Evolutionary conservation across 2,329 filamentous ascomycete species (phyloP).

Genomic region (Aureobasidium melanogenum): DNA sequence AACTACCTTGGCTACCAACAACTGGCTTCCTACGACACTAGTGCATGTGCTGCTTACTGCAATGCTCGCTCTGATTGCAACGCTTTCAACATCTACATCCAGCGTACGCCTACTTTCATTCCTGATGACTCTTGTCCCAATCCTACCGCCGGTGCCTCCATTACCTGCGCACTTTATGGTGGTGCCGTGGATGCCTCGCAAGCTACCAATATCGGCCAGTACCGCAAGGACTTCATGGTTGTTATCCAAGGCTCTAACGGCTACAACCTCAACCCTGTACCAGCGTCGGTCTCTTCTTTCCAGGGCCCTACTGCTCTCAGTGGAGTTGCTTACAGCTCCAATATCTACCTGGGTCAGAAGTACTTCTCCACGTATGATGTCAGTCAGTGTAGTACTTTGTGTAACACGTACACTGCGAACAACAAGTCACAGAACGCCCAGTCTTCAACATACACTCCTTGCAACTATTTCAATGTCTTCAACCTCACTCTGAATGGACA

Average conservation of each 20-base stretch:
- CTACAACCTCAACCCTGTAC: slow-evolving; percentile 13
- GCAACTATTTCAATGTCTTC: slow-evolving; percentile 16
- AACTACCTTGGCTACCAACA: slow-evolving; percentile 15
- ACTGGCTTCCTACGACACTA: slow-evolving; percentile 12
- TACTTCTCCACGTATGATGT: slow-evolving; percentile 11
- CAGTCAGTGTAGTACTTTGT: slow-evolving; percentile 8
- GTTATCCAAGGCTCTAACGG: slow-evolving; percentile 18
- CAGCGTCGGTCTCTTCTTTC: slow-evolving; percentile 11
- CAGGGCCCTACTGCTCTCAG: slow-evolving; percentile 11
- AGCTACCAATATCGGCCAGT: slow-evolving; percentile 22
- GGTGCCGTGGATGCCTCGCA: slow-evolving; percentile 9
- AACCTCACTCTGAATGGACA: slow-evolving; percentile 14
- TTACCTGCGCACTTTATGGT: slow-evolving; percentile 14
- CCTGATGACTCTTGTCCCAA: slow-evolving; percentile 15
- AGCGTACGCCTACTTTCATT: slow-evolving; percentile 14
- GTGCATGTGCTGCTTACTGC: slow-evolving; percentile 15
- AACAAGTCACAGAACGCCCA: not conserved
- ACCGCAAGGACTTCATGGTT: slow-evolving; percentile 21
- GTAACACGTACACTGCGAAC: slow-evolving; percentile 2
- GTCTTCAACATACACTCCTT: slow-evolving; percentile 13
- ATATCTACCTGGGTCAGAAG: slow-evolving; percentile 1
- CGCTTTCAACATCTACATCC: slow-evolving; percentile 18
- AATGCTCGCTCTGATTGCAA: slow-evolving; percentile 15
- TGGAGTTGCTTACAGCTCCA: slow-evolving; percentile 3
- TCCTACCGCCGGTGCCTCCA: slow-evolving; percentile 1